Evolutionary conservation across 176 grass and related monocot genomes (phyloP), one percentile per base, ranked within the genome.

Genomic region (Canna indica): DNA sequence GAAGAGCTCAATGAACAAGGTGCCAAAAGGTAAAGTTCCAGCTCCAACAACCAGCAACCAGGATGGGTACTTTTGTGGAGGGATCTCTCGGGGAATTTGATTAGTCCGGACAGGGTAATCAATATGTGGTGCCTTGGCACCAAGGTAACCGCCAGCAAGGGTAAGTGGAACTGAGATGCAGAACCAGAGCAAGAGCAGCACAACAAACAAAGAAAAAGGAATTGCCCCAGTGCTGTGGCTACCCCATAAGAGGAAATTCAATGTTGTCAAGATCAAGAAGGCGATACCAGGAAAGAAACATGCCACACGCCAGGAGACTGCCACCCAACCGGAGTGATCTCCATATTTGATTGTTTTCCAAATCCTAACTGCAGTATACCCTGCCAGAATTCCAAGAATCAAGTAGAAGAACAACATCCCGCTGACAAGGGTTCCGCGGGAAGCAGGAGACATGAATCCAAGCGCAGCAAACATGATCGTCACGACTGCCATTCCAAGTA

Each of bases 271-370:
- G 84, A 91, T 91, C 36, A 91, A 58, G 75, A 87, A 91, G 8
- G 88, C 88, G n/a, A 91, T 91, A 7, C 88, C 88, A 0, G 88
- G 88, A 68, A 91, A 91, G 84, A 91, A 87, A 75, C 88, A 91
- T 46, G 88, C 84, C 12, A 79, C 77, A 59, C 81, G 74, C 88
- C 88, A 91, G 0, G 88, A 84, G 31, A 91, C 88, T 35, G 75
- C 76, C 0, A 82, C 41, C 88, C 88, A 91, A 0, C 88, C 88
- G 0, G 88, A 84, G 68, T 91, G 81, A 87, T 87, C 81, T 0
- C 88, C 88, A 1, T 81, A 86, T 70, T 63, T 91, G 77, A 91
- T 84, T 0, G 84, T 91, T 76, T 91, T 91, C 88, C 88, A 91
- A 36, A 91, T 48, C 11, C 88, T 82, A 18, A 84, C 84, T 7